Conservation (phyloP, 2,329 filamentous ascomycete species). For the Bipolaris oryzae region DNA sequence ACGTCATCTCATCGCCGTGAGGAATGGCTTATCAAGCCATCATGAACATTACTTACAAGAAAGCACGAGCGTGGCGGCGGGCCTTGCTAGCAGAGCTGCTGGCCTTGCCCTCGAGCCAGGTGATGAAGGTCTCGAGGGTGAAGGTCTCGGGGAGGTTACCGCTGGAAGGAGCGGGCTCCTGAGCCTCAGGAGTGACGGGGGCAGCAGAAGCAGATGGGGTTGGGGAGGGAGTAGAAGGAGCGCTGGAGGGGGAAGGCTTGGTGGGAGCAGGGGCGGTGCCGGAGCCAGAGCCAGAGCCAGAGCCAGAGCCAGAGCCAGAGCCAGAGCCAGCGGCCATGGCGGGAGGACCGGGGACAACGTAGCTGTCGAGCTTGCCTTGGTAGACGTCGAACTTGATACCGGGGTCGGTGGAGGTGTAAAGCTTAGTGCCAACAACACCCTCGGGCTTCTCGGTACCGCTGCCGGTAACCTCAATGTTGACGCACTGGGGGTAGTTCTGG, state of each 20-base stretch:
- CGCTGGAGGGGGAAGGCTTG: conserved; percentile 17
- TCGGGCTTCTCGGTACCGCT: conserved; percentile 51
- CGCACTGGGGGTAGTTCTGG: conserved; percentile 60
- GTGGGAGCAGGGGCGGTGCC: conserved; percentile 19
- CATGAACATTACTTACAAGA: conserved; percentile 19
- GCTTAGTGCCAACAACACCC: conserved; percentile 58
- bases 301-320: conserved; percentile 7
- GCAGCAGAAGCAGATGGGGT: conserved; percentile 5
- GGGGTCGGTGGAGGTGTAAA: conserved; percentile 52
- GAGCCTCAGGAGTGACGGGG: conserved; percentile 7
- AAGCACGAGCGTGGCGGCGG: conserved; percentile 38
- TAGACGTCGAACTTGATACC: conserved; percentile 55
- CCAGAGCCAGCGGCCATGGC: conserved; percentile 27
- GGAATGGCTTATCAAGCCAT: too few species aligned
- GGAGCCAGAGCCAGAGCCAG: conserved; percentile 5
- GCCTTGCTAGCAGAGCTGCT: conserved; percentile 26
- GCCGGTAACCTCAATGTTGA: conserved; percentile 59
- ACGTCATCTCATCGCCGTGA: not conserved
- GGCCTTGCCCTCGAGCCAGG: conserved; percentile 40
- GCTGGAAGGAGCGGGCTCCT: conserved; percentile 18
- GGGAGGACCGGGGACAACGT: conserved; percentile 53
- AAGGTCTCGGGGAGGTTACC: conserved; percentile 36
- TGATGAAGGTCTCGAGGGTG: conserved; percentile 44
- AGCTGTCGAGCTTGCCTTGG: conserved; percentile 33
- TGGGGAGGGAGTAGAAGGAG: conserved; percentile 5